Percentiles rank a stretch among this genome's conserved stretches.
Evolutionary conservation across 2,329 filamentous ascomycete genomes (phyloP).

Genomic region (Fusarium papillatum): DNA sequence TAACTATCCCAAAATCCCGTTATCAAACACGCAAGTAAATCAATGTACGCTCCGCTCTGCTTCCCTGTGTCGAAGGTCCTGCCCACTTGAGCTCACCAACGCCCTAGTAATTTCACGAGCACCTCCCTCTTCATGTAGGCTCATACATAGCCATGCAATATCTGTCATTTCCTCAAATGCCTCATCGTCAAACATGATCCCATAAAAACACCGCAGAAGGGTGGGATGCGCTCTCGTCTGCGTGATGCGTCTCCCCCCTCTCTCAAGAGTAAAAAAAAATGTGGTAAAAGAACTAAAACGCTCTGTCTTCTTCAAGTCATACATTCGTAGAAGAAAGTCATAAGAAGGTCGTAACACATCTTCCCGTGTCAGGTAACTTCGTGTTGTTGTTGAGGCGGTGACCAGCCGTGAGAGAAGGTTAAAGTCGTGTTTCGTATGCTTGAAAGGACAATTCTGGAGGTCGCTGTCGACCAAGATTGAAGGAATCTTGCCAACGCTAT

Average conservation of each 20-base stretch:
- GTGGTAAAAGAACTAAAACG: constrained; percentile 44
- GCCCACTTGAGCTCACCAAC: constrained; percentile 49
- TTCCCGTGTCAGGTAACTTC: constrained; percentile 48
- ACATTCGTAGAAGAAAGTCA: constrained; percentile 56
- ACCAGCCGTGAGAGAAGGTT: constrained; percentile 50
- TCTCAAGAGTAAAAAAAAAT: constrained; percentile 39
- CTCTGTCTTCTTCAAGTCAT: constrained; percentile 57
- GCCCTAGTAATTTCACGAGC: constrained; percentile 44
- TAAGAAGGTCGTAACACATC: constrained; percentile 54
- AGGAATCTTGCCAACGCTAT: constrained; percentile 59
- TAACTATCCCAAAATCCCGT: constrained; percentile 41
- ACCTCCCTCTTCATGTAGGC: constrained; percentile 40
- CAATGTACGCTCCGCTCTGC: constrained; percentile 36
- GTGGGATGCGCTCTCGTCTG: constrained; percentile 41
- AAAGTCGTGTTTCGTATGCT: constrained; percentile 43
- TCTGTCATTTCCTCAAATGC: constrained; percentile 45
- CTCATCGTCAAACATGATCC: constrained; percentile 48
- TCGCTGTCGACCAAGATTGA: constrained; percentile 49
- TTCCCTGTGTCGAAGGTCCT: constrained; percentile 40
- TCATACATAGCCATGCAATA: constrained; percentile 43
- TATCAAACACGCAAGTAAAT: constrained; percentile 38
- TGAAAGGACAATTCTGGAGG: constrained; percentile 41
- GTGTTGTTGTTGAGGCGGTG: constrained; percentile 48
- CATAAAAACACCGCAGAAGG: constrained; percentile 43
- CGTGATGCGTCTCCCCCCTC: constrained; percentile 37